Conservation (phyloP, 2,329 filamentous ascomycete genomes). For the Pseudogymnoascus sp. region DNA sequence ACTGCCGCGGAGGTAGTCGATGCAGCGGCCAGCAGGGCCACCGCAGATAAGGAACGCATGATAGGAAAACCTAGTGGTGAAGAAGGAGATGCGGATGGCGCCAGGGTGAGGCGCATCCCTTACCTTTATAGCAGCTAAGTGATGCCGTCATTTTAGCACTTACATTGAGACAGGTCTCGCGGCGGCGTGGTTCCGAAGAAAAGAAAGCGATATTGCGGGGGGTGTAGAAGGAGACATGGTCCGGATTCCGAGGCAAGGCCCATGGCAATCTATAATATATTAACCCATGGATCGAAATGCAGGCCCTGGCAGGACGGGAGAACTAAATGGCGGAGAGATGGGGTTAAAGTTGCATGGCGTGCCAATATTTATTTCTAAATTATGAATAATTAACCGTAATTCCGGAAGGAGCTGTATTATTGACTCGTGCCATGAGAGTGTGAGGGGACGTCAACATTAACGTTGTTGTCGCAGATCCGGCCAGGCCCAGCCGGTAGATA, state of each 20-base stretch:
- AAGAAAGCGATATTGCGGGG: background rate
- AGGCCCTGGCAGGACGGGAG: slow-evolving; percentile 6
- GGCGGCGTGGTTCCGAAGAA: background rate
- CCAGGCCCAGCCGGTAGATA: background rate
- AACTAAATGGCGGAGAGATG: background rate
- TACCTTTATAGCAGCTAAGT: background rate
- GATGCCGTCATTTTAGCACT: background rate
- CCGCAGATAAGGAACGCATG: background rate
- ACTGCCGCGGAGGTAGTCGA: slow-evolving; percentile 14
- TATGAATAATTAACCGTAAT: background rate
- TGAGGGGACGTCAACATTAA: background rate
- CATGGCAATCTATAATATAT: slow-evolving; percentile 9
- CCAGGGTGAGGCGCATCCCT: background rate
- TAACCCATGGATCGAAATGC: background rate
- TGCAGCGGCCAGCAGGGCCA: background rate
- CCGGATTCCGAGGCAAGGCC: background rate
- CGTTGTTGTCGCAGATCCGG: background rate
- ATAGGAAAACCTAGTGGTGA: background rate
- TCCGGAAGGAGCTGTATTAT: background rate
- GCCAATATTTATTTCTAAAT: background rate
- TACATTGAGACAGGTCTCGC: background rate
- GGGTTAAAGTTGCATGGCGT: background rate
- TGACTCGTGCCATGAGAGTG: background rate
- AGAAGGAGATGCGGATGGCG: background rate
- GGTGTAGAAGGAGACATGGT: background rate